These are phyloP conservation scores for Tephrocybe sp. DNA, from an alignment of 768 basidiomycete genomes.

Conservation along the genomic window DNA sequence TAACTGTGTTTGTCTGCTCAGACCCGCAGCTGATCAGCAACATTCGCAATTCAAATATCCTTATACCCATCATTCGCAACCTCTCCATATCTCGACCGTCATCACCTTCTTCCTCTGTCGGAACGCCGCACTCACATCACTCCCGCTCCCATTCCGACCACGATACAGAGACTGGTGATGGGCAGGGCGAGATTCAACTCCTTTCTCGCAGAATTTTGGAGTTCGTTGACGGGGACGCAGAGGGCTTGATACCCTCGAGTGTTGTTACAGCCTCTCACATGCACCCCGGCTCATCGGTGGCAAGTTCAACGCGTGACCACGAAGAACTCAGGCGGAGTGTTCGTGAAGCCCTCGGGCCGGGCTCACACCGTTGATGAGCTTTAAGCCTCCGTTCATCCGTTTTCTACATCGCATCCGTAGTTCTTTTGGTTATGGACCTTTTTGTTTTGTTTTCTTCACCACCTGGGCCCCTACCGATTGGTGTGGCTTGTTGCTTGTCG, in stretches of 20 bases:
- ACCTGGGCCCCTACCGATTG: conserved; percentile 4
- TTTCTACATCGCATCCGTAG: not conserved
- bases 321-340: conserved; percentile 82
- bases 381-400: not conserved
- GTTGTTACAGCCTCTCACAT: conserved; percentile 62
- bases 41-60: conserved; percentile 78
- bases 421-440: conserved; percentile 13
- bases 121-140: conserved; percentile 69
- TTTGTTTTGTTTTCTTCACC: conserved; percentile 1
- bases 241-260: conserved; percentile 58
- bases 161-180: conserved; percentile 82
- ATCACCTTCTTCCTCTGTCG: conserved; percentile 70
- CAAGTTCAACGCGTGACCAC: conserved; percentile 63
- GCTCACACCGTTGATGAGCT: conserved; percentile 48
- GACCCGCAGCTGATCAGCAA: conserved; percentile 89
- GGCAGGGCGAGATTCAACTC: conserved; percentile 87
- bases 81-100: conserved; percentile 72
- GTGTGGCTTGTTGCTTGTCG: conserved; percentile 6
- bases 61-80: conserved; percentile 84
- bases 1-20: conserved; percentile 22
- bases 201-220: conserved; percentile 85
- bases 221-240: conserved; percentile 74
- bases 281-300: conserved; percentile 67
- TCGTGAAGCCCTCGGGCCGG: conserved; percentile 73
- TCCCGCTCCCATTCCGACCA: conserved; percentile 71